Evolutionary conservation across 2,329 filamentous ascomycete species (phyloP).

Genomic region (Cladosporium colombiae): DNA sequence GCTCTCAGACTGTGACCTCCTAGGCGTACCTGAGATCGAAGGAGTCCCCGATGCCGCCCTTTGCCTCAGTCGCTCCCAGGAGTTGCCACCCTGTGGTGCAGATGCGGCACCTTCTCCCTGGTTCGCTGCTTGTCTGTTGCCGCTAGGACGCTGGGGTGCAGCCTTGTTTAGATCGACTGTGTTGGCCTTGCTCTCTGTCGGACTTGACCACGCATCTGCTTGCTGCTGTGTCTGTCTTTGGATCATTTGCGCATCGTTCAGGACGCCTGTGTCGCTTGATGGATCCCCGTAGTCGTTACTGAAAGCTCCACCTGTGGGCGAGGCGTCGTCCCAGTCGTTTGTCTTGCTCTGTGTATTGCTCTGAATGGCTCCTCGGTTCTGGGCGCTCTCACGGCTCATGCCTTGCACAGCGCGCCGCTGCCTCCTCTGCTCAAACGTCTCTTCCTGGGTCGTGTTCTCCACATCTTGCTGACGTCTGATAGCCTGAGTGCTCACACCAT

Average conservation of each 20-base stretch:
- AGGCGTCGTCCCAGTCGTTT: constrained; percentile 41
- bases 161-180: constrained; percentile 3
- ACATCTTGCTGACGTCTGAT: constrained; percentile 22
- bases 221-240: constrained; percentile 25
- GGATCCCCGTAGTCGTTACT: constrained; percentile 32
- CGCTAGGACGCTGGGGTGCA: constrained; percentile 10
- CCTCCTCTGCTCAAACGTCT: constrained; percentile 35
- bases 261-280: constrained; percentile 30
- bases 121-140: background rate
- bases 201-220: constrained; percentile 18
- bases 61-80: constrained; percentile 49
- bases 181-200: background rate
- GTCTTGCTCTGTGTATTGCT: constrained; percentile 8
- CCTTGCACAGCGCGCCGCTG: constrained; percentile 31
- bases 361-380: constrained; percentile 10
- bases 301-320: constrained; percentile 41
- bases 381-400: constrained; percentile 9
- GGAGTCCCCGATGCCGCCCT: constrained; percentile 25
- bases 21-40: background rate
- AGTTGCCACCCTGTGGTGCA: constrained; percentile 34
- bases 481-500: constrained; percentile 25
- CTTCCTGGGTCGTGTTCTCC: constrained; percentile 26
- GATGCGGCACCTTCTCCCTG: constrained; percentile 9
- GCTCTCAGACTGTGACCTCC: constrained; percentile 25
- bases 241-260: constrained; percentile 35